Evolutionary conservation across 2,329 filamentous ascomycete species (phyloP).

Genomic region (Neopestalotiopsis sp.): DNA sequence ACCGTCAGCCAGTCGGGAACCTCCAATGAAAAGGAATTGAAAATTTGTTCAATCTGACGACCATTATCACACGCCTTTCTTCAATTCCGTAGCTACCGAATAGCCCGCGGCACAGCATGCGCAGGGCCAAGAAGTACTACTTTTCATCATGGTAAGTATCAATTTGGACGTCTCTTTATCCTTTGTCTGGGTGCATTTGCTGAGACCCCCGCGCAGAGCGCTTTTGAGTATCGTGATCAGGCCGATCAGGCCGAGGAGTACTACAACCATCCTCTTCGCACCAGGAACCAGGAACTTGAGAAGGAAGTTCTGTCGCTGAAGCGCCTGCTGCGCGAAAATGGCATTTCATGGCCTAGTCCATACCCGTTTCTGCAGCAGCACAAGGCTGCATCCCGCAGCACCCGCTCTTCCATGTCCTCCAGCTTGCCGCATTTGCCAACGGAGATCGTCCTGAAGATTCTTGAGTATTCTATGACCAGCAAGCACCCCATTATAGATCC

Average conservation of each 20-base stretch:
- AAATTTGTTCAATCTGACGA: no score
- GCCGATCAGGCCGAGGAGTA: constrained; percentile 53
- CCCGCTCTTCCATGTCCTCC: constrained; percentile 17
- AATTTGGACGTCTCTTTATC: not conserved
- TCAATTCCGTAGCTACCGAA: not conserved
- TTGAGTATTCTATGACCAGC: constrained; percentile 56
- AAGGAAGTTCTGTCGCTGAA: constrained; percentile 58
- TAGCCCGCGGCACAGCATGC: not conserved
- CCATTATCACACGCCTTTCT: no score
- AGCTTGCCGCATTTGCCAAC: constrained; percentile 51
- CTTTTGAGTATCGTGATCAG: constrained; percentile 59
- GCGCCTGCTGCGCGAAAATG: constrained; percentile 55
- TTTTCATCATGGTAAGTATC: constrained; percentile 2
- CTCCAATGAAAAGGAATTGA: no score
- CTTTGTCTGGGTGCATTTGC: not conserved
- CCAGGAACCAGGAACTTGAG: constrained; percentile 47
- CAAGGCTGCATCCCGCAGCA: constrained; percentile 17
- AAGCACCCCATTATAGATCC: constrained; percentile 58
- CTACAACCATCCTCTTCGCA: constrained; percentile 55
- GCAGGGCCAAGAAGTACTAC: not conserved
- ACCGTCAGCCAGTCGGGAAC: no score
- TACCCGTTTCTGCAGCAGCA: constrained; percentile 33
- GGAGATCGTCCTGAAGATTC: constrained; percentile 57
- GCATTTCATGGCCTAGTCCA: constrained; percentile 54
- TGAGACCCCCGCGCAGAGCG: constrained; percentile 19